phyloP scores from a whole-genome alignment of 2,329 filamentous ascomycete species.

The Trichoderma polysporum region DNA sequence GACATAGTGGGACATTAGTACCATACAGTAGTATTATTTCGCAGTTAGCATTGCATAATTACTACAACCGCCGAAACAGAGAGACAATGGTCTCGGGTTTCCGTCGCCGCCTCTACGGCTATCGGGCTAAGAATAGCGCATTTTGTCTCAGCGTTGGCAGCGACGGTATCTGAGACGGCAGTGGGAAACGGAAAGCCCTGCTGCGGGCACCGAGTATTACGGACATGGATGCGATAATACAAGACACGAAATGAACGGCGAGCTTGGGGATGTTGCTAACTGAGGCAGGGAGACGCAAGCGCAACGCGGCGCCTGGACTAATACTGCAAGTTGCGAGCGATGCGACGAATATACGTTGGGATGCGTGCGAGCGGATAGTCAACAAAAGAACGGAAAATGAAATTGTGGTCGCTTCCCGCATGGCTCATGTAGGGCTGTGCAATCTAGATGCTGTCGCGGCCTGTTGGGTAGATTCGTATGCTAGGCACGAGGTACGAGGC shows the following conservation, averaged over 20 bases:
- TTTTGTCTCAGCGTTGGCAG: not conserved
- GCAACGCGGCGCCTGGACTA: conserved; percentile 9
- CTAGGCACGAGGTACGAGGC: not conserved
- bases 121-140: not conserved
- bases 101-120: not conserved
- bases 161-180: not conserved
- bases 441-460: conserved; percentile 2
- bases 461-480: not conserved
- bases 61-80: not conserved
- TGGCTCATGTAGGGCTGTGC: conserved; percentile 8
- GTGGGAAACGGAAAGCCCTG: not conserved
- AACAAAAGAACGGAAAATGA: not conserved
- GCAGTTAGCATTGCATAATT: not conserved
- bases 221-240: not conserved
- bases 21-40: not conserved
- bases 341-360: not conserved
- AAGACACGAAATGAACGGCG: conserved; percentile 7
- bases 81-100: not conserved
- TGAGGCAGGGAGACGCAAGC: conserved; percentile 18
- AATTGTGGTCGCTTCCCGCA: not conserved
- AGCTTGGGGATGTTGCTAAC: not conserved
- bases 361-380: not conserved
- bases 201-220: conserved; percentile 6
- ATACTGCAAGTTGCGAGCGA: not conserved
- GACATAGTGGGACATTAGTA: no score